Conservation (phyloP, 2,329 filamentous ascomycete species). For the Pseudocercospora vitis region DNA sequence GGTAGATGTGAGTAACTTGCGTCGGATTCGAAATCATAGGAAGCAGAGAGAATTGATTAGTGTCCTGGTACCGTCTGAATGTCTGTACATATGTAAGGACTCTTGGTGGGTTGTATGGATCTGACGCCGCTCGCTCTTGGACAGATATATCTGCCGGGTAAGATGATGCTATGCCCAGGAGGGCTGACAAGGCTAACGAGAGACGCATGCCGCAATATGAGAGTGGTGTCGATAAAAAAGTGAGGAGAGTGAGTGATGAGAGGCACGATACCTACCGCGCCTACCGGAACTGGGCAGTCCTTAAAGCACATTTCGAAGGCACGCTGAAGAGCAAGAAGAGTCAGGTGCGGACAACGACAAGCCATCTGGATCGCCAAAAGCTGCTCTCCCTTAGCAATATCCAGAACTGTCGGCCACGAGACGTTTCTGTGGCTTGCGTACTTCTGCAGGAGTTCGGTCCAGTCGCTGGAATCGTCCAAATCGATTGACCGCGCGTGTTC, state of each 20-base stretch:
- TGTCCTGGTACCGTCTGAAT: slow-evolving; percentile 25
- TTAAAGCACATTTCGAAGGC: background rate
- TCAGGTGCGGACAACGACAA: slow-evolving; percentile 4
- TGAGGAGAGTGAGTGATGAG: background rate
- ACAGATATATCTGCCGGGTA: slow-evolving; percentile 7
- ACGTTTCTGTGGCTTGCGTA: slow-evolving; percentile 4
- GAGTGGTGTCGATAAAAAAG: background rate
- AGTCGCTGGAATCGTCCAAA: background rate
- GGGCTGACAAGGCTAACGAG: background rate
- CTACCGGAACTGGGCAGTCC: background rate
- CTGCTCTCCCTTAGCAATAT: slow-evolving; percentile 5
- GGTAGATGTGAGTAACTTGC: slow-evolving; percentile 32
- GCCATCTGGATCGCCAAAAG: background rate
- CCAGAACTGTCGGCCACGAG: background rate
- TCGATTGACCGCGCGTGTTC: background rate
- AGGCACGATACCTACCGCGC: background rate
- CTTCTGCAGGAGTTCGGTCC: background rate
- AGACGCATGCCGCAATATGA: background rate
- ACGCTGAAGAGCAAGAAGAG: background rate
- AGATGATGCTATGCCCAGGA: slow-evolving; percentile 9
- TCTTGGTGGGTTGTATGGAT: slow-evolving; percentile 22
- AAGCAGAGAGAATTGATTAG: slow-evolving; percentile 30
- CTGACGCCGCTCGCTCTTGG: slow-evolving; percentile 12
- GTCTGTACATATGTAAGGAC: slow-evolving; percentile 34
- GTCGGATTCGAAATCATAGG: slow-evolving; percentile 31